A percentile compares a stretch with the other conserved stretches of the same genome.
These are phyloP conservation scores for Arthrobotrys conoides DNA, from an alignment of 2,329 filamentous ascomycete species.

Conservation along the genomic window DNA sequence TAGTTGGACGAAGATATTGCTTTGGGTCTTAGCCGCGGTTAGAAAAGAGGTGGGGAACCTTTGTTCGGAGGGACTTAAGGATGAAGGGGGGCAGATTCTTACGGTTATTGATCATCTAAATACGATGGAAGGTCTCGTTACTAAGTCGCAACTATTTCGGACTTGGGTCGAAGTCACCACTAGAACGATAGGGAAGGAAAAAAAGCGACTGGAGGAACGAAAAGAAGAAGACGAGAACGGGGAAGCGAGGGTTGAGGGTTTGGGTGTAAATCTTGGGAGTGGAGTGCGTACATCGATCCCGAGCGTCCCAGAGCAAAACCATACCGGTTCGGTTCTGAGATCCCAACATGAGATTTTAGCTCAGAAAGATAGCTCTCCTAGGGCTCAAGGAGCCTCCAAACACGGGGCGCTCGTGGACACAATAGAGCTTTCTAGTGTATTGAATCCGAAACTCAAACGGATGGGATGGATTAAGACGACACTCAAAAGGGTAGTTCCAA, in stretches of 20 bases:
- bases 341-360: too few relatives aligned
- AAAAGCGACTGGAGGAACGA: too few relatives aligned
- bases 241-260: background rate
- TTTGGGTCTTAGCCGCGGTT: background rate
- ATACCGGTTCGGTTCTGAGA: too few relatives aligned
- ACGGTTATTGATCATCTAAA: background rate
- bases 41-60: background rate
- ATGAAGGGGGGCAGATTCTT: background rate
- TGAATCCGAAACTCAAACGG: background rate
- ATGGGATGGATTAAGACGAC: background rate
- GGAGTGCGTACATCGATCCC: too few relatives aligned
- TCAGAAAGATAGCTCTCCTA: too few relatives aligned
- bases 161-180: background rate
- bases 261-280: too few relatives aligned
- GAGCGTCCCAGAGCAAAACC: too few relatives aligned
- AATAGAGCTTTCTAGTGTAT: background rate
- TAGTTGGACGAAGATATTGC: background rate
- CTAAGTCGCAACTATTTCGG: background rate
- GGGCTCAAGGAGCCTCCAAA: background rate
- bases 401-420: too few relatives aligned
- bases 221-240: background rate
- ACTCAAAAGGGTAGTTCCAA: background rate
- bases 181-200: background rate
- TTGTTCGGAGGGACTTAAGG: background rate
- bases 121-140: background rate